Conservation (phyloP, 352 stramenopile species). For the Phytophthora fragariae region DNA sequence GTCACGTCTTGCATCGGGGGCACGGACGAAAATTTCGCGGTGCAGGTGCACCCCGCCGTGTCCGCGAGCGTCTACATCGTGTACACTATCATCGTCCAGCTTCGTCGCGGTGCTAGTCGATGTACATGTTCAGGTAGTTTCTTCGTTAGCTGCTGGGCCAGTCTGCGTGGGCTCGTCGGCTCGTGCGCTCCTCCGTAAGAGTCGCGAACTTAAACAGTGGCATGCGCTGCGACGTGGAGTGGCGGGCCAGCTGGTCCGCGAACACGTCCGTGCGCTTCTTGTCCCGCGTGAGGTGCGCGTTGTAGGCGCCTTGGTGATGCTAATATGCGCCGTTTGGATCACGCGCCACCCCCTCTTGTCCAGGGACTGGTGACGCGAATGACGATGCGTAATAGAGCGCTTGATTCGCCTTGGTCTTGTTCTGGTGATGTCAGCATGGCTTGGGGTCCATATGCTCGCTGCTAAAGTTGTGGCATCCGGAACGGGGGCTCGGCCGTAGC, state of each 20-base stretch:
- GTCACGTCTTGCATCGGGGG: constrained; percentile 86
- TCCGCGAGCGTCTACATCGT: constrained; percentile 69
- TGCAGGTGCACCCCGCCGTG: constrained; percentile 58
- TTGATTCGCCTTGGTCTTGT: not conserved
- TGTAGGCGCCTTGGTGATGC: not conserved
- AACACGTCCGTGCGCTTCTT: not conserved
- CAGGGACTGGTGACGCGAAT: not conserved
- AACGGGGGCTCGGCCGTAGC: too few relatives aligned
- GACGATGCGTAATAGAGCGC: not conserved
- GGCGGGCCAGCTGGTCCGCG: not conserved
- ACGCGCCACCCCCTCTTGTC: not conserved
- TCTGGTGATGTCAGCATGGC: too few relatives aligned
- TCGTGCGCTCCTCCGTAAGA: not conserved
- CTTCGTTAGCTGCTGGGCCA: too few relatives aligned
- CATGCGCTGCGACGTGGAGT: constrained; percentile 81
- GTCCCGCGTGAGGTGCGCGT: not conserved
- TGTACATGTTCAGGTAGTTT: too few relatives aligned
- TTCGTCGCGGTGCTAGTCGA: not conserved
- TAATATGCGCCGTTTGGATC: not conserved
- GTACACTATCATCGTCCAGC: constrained; percentile 68
- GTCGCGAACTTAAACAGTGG: constrained; percentile 74
- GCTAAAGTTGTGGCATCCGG: too few relatives aligned
- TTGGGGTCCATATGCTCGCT: too few relatives aligned
- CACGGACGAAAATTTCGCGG: constrained; percentile 81
- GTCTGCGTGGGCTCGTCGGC: too few relatives aligned